Evolutionary conservation across 2,329 filamentous ascomycete genomes (phyloP), one percentile per base, ranked within the genome.

Genomic region (Exophiala xenobiotica): DNA sequence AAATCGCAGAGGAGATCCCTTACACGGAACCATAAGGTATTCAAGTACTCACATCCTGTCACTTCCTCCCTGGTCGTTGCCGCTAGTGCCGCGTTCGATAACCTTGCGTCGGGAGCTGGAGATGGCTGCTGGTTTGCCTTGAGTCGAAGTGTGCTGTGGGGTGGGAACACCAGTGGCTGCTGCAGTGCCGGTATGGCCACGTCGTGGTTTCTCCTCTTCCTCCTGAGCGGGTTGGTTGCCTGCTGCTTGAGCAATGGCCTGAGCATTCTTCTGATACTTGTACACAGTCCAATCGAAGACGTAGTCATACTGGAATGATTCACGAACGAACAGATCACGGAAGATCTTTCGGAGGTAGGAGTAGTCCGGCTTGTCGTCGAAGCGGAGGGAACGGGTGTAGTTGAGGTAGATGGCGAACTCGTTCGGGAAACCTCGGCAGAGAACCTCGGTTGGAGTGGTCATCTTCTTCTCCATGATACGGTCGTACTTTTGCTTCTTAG

Each of bases 381-480:
- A 99, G 65, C 93, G 91, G 62, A 99, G 89, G 51, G 91, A 96
- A 57, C 93, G 89, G 47, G 92, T 97, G 81, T 99, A 97, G 86
- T 97, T 97, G 59, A 99, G 82, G 74, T 99, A 99, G 74, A 97
- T 97, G 78, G 92, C 91, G 66, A 99, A 99, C 77, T 99, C 93
- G 74, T 97, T 96, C 65, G 93, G 93, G 80, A 99, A 97, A 63
- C 93, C 93, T 72, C 92, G 90, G 85, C 93, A 99, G 43, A 99
- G 88, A 42, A 96, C 91, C 76, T 99, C 59, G 64, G 92, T 97
- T 6, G 93, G 91, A 2, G 93, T 99, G 11, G 93, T 99, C 93
- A 97, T 97, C 89, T 99, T 99, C 86, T 99, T 99, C 82, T 99
- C 93, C 92, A 97, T 97, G 77, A 99, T 99, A 61, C 92, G 85